A percentile compares a stretch with the other conserved stretches of the same genome.
These are phyloP conservation scores for Knoxia roxburghii DNA, from an alignment of 257 asterid species.

Conservation along the genomic window DNA sequence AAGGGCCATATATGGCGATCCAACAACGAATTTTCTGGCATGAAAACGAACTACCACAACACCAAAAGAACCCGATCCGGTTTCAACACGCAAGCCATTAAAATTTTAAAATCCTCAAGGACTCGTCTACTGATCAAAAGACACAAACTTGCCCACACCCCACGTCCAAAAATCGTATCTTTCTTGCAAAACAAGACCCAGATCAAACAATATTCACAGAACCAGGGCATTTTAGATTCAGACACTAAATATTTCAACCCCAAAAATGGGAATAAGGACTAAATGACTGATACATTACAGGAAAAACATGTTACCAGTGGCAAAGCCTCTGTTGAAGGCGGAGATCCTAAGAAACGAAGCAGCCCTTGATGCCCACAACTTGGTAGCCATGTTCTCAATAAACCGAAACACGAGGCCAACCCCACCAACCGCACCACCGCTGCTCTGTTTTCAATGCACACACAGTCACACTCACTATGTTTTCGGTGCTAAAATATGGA, in stretches of 20 bases:
- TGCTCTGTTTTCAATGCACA: slow-evolving; percentile 17
- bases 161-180: slow-evolving; percentile 40
- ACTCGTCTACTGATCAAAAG: slow-evolving; percentile 19
- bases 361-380: slow-evolving; percentile 69
- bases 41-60: too few species aligned
- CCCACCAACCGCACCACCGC: slow-evolving; percentile 22
- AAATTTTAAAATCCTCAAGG: slow-evolving; percentile 1
- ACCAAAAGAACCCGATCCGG: not conserved
- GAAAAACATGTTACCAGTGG: slow-evolving; percentile 50
- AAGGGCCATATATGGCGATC: not conserved
- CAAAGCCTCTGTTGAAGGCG: slow-evolving; percentile 64
- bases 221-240: slow-evolving; percentile 13
- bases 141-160: slow-evolving; percentile 13
- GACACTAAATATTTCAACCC: slow-evolving; percentile 4
- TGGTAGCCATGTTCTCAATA: slow-evolving; percentile 53
- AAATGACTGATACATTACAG: not conserved
- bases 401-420: slow-evolving; percentile 8
- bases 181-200: slow-evolving; percentile 22
- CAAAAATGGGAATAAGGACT: not conserved
- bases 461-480: not conserved
- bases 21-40: not conserved
- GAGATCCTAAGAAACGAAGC: slow-evolving; percentile 88
- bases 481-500: not conserved
- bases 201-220: slow-evolving; percentile 30
- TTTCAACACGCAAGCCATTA: not conserved